Evolutionary conservation across 345 rosid species (phyloP), one percentile per base, ranked within the genome.

Genomic region (Triadica sebifera): DNA sequence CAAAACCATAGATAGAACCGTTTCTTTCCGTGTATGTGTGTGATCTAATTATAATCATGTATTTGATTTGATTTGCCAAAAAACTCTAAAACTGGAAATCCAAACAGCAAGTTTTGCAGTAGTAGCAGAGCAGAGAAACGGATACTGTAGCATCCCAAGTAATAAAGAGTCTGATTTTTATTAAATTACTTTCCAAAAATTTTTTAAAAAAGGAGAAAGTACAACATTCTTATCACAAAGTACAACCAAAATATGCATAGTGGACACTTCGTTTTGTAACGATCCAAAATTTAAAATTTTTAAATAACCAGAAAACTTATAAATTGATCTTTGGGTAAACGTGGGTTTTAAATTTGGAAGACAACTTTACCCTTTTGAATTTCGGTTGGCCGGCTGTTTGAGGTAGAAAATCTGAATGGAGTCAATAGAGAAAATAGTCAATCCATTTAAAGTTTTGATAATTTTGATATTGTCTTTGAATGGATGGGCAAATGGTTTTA

Each of bases 251-350:
- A 62, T 16, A 0, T 12, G 39, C 25, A 53, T 12, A 11, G 34
- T 1, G 2, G 34, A 29, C 34, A 29, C 34, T 29, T 29, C 1
- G 1, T 29, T 29, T n/a, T n/a, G 47, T 62, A 75, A 69, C 69
- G 79, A 62, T 52, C 56, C 43, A 12, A 55, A 67, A 4, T 75
- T 67, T 64, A 50, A 65, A 75, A 46, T 46, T 52, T 24, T 64
- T 41, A 41, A 39, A 25, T 34, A 6, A 57, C 74, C 39, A 50
- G 47, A 47, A 25, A 65, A 39, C 19, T 8, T 12, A 50, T 65
- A 53, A 6, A 37, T 74, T 15, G 53, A 22, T 39, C 16, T 17
- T 72, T 49, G 58, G 34, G 49, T 51, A 51, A n/a, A 55, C 15
- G 64, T 56, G 70, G 29, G 12, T 15, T n/a, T n/a, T 15, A 8